Evolutionary conservation across 495 filamentous ascomycete species (phyloP).

Genomic region (Extremus antarcticus): DNA sequence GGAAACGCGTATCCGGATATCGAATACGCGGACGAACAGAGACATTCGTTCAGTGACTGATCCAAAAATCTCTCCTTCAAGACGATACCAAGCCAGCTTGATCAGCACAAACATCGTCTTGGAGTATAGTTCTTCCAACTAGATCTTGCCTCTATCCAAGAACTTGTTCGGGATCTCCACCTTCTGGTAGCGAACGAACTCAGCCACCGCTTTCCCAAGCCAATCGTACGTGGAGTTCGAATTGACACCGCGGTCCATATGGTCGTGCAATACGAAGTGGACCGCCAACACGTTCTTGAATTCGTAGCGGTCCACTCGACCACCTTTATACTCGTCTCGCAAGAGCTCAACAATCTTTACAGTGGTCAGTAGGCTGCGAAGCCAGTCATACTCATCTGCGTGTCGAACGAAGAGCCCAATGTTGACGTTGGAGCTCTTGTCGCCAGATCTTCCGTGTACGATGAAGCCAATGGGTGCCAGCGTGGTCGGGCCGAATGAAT

Average conservation of each 20-base stretch:
- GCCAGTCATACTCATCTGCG: conserved; percentile 23
- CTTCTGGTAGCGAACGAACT: conserved; percentile 38
- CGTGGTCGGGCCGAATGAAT: conserved; percentile 10
- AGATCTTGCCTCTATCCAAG: conserved; percentile 25
- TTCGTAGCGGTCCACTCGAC: conserved; percentile 35
- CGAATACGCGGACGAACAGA: too few relatives aligned
- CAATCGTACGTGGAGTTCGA: conserved; percentile 41
- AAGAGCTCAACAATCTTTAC: conserved; percentile 20
- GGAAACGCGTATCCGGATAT: too few relatives aligned
- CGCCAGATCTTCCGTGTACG: conserved; percentile 22
- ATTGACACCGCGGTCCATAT: conserved; percentile 44
- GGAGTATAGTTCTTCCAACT: too few relatives aligned
- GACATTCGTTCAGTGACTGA: too few relatives aligned
- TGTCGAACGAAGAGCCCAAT: conserved; percentile 24
- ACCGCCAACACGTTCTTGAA: conserved; percentile 34
- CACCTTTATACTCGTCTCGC: conserved; percentile 19
- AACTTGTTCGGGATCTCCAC: conserved; percentile 40
- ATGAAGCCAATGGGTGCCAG: conserved; percentile 22
- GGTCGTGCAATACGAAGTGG: conserved; percentile 46
- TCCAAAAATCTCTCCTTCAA: too few relatives aligned
- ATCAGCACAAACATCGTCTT: too few relatives aligned
- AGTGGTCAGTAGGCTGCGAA: conserved; percentile 16
- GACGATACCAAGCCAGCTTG: too few relatives aligned
- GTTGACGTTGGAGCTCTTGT: conserved; percentile 25
- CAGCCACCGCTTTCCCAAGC: conserved; percentile 47